A percentile compares a stretch with the other conserved stretches of the same genome.
phyloP scores from a whole-genome alignment of 257 asterid genomes.

The Scutellaria minor region DNA sequence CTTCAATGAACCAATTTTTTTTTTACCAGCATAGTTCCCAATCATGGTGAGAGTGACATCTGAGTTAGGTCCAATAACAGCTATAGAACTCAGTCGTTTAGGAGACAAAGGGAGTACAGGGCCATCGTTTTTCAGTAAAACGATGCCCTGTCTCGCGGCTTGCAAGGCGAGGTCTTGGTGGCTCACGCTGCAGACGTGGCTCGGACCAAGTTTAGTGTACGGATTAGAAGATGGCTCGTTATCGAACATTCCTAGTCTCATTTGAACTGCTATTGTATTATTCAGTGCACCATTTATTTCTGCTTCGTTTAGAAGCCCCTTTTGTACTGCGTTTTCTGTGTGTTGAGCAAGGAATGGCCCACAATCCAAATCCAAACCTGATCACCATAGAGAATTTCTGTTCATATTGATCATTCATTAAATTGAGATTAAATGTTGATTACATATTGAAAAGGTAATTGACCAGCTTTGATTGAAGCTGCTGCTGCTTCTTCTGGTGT shows the following conservation, averaged over 20 bases:
- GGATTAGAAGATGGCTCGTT: constrained; percentile 55
- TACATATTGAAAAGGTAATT: not conserved
- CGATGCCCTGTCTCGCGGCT: constrained; percentile 81
- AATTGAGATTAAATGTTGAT: not conserved
- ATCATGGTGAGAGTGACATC: constrained; percentile 71
- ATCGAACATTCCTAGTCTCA: constrained; percentile 91
- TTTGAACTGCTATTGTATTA: constrained; percentile 66
- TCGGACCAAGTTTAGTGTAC: constrained; percentile 59
- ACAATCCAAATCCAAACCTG: constrained; percentile 82
- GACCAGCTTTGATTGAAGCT: constrained; percentile 67
- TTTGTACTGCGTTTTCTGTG: constrained; percentile 59
- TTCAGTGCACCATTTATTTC: constrained; percentile 52
- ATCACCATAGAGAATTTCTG: not conserved
- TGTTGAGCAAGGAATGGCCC: constrained; percentile 63
- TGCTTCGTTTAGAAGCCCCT: constrained; percentile 50
- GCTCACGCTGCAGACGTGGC: constrained; percentile 60
- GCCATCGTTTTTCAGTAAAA: constrained; percentile 62
- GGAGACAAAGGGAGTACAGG: constrained; percentile 64
- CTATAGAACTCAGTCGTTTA: constrained; percentile 41
- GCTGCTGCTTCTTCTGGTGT: constrained; percentile 84
- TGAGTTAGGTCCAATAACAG: constrained; percentile 78
- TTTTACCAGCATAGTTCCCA: constrained; percentile 77
- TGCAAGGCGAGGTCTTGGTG: constrained; percentile 71
- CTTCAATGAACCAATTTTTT: not conserved
- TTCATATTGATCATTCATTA: not conserved